phyloP scores from a whole-genome alignment of 129 eudicot genomes.

The Lactuca saligna region DNA sequence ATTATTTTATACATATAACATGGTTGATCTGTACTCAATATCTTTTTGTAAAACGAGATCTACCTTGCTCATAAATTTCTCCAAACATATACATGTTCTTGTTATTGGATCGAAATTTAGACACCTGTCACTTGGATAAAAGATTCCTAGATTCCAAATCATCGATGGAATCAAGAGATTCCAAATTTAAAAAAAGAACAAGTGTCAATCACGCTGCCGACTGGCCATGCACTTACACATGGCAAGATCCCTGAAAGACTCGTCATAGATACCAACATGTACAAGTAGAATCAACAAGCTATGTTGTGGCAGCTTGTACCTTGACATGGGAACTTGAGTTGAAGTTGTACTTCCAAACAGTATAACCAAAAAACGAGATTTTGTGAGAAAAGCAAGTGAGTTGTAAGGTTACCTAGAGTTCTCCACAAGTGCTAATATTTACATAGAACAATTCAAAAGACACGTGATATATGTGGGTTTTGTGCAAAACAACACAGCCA shows the following conservation, averaged over 20 bases:
- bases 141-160: slow-evolving; percentile 16
- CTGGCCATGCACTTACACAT: slow-evolving; percentile 16
- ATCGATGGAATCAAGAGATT: slow-evolving; percentile 18
- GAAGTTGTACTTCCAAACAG: slow-evolving; percentile 1
- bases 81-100: slow-evolving; percentile 21
- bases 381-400: slow-evolving; percentile 22
- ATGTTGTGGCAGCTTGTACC: slow-evolving; percentile 12
- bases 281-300: slow-evolving; percentile 1
- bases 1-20: no score
- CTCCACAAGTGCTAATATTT: slow-evolving; percentile 25
- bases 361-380: slow-evolving; percentile 10
- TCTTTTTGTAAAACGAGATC: background rate
- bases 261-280: background rate
- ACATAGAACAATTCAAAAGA: slow-evolving; percentile 33
- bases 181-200: background rate
- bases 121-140: slow-evolving; percentile 18
- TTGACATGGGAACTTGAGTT: slow-evolving; percentile 23
- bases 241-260: slow-evolving; percentile 30
- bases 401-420: slow-evolving; percentile 26
- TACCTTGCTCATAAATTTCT: background rate
- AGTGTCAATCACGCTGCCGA: slow-evolving; percentile 6
- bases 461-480: slow-evolving; percentile 38
- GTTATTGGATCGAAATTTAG: slow-evolving; percentile 7
- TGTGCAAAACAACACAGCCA: slow-evolving; percentile 41
- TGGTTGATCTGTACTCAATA: no score